These are phyloP conservation scores for Camillea tinctor DNA, from an alignment of 2,329 filamentous ascomycete genomes.

Conservation along the genomic window DNA sequence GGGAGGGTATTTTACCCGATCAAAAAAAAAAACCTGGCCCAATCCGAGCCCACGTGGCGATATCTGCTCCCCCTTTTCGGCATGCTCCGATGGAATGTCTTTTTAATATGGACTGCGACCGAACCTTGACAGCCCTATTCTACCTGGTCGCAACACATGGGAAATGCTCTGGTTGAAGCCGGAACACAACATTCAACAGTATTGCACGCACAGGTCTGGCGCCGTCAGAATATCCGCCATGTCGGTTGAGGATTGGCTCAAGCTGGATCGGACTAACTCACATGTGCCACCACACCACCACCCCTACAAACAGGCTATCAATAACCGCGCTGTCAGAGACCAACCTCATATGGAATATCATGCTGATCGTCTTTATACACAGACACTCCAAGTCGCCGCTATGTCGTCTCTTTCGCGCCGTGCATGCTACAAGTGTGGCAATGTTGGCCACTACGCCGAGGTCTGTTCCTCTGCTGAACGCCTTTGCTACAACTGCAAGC, in stretches of 20 bases:
- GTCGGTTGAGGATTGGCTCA: slow-evolving; percentile 33
- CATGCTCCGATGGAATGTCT: neutral
- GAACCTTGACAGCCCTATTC: neutral
- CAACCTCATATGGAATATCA: slow-evolving; percentile 31
- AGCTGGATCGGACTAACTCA: slow-evolving; percentile 23
- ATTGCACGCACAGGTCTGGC: neutral
- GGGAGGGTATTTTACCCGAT: neutral
- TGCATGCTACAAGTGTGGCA: slow-evolving; percentile 82
- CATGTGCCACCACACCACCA: slow-evolving; percentile 32
- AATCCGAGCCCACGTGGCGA: slow-evolving; percentile 1
- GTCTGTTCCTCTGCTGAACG: slow-evolving; percentile 97
- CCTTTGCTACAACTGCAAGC: slow-evolving; percentile 99
- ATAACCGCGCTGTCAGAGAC: slow-evolving; percentile 27
- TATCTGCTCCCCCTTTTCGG: slow-evolving; percentile 1
- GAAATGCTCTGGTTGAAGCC: neutral
- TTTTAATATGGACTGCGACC: neutral
- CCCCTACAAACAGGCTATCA: slow-evolving; percentile 32
- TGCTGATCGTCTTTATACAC: slow-evolving; percentile 35
- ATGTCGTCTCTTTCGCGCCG: slow-evolving; percentile 82
- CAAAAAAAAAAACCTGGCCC: no score
- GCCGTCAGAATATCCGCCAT: slow-evolving; percentile 26
- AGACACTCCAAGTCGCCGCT: slow-evolving; percentile 34
- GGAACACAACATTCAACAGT: neutral
- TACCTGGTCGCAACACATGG: neutral
- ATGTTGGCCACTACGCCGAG: slow-evolving; percentile 79